Evolutionary conservation across 495 filamentous ascomycete genomes (phyloP), one percentile per base, ranked within the genome.

Genomic region (Neurospora sp.): DNA sequence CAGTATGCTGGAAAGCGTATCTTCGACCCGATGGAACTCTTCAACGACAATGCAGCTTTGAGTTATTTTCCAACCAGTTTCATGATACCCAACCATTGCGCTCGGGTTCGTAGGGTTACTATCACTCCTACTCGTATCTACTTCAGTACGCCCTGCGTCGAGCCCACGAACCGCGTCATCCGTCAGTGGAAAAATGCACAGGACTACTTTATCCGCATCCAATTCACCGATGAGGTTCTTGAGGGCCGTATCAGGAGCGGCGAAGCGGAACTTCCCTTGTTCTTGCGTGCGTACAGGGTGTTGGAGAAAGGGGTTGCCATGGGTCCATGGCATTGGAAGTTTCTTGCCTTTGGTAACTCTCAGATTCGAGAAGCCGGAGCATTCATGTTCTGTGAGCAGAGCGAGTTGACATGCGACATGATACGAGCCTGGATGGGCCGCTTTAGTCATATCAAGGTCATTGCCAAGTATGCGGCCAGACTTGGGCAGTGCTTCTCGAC

Each of bases 401-500:
- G 88, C 3, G 77, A 86, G 71, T 71, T 93, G 8, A 89, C 87
- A 1, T 92, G 92, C 41, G 86, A 88, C 22, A 83, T 89, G 70
- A 98, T 99, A 71, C 91, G 95, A n/a, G 76, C 82, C 6, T 94
- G 93, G 92, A 98, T 98, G 94, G 96, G 96, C 3, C 81, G 90
- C 14, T 96, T 99, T 78, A 85, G 81, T 31, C 85, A 93, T 69
- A 97, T 97, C 75, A 86, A 83, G 27, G 86, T 91, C 41, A 85
- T 96, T 39, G 94, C 95, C 5, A 96, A 97, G 76, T 90, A 94
- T 80, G 91, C 93, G 40, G 92, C 96, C 40, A 86, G 96, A 48
- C 81, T 98, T 16, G 96, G 96, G 0, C 96, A 98, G 81, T 96
- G 94, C 79, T 98, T 98, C 78, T 98, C 96, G 0, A 98, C 96